Conservation (phyloP, 176 grass and related monocot species). For the Tillandsia leiboldiana region DNA sequence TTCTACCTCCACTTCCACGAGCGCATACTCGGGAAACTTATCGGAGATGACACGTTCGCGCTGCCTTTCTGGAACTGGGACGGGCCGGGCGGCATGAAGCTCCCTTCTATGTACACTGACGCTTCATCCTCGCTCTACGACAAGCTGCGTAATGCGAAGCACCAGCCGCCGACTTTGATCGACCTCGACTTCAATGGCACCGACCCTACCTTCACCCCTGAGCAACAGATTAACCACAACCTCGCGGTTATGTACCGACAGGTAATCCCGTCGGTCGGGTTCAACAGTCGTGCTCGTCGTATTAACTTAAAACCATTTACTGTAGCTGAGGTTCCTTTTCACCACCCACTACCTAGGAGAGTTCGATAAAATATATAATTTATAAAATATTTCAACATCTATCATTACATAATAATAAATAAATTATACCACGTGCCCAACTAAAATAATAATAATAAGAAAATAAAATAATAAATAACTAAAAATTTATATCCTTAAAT, state of each 20-base stretch:
- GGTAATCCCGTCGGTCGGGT: constrained; percentile 6
- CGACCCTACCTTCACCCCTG: constrained; percentile 22
- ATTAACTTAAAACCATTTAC: no score
- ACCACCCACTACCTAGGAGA: no score
- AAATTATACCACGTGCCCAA: no score
- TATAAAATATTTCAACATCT: no score
- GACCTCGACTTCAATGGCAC: constrained; percentile 38
- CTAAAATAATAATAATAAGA: no score
- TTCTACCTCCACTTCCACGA: constrained; percentile 61
- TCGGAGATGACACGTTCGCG: constrained; percentile 63
- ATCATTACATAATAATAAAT: no score
- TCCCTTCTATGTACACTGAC: constrained; percentile 45
- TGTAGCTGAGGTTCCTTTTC: no score
- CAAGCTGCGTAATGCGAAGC: constrained; percentile 28
- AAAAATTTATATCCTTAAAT: no score
- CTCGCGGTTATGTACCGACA: constrained; percentile 65
- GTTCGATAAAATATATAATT: no score
- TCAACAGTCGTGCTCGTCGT: no score
- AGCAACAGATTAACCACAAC: constrained; percentile 38
- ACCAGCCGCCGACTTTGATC: constrained; percentile 37
- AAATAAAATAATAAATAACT: no score
- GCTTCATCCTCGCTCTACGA: constrained; percentile 35
- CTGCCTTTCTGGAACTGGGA: constrained; percentile 94
- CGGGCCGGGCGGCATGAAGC: constrained; percentile 41
- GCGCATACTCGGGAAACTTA: constrained; percentile 61